Percentiles rank a stretch among this genome's conserved stretches.
phyloP scores from a whole-genome alignment of 345 rosid species.

The Raphanus sativus region DNA sequence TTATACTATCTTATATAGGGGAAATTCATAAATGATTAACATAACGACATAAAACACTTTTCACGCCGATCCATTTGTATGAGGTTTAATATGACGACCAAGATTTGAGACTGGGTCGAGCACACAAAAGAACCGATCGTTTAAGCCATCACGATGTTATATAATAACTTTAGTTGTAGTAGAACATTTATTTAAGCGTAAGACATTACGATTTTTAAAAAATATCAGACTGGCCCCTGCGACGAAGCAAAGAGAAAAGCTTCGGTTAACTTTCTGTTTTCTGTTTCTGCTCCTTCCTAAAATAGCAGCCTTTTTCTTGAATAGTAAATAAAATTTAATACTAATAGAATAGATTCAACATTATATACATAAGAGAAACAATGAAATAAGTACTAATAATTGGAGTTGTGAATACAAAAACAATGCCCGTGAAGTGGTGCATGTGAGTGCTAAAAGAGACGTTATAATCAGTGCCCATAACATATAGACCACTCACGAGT shows the following conservation, averaged over 20 bases:
- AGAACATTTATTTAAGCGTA: background rate
- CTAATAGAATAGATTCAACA: background rate
- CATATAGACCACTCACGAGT: slow-evolving; percentile 81
- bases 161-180: background rate
- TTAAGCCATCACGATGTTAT: background rate
- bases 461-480: slow-evolving; percentile 79
- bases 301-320: slow-evolving; percentile 5
- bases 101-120: background rate
- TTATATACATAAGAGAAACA: background rate
- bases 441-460: slow-evolving; percentile 82
- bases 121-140: background rate
- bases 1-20: background rate
- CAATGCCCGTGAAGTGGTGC: slow-evolving; percentile 84
- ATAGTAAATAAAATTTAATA: slow-evolving; percentile 4
- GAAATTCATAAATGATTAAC: background rate
- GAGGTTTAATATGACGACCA: background rate
- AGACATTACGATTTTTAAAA: background rate
- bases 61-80: background rate
- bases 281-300: slow-evolving; percentile 31
- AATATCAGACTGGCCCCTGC: background rate
- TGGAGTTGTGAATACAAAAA: slow-evolving; percentile 48
- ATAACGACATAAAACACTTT: background rate
- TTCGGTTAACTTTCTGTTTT: slow-evolving; percentile 36
- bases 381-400: slow-evolving; percentile 28
- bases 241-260: slow-evolving; percentile 22